Evolutionary conservation across 306 rosid genomes (phyloP).

Genomic region (Pterocarpus macrocarpus): DNA sequence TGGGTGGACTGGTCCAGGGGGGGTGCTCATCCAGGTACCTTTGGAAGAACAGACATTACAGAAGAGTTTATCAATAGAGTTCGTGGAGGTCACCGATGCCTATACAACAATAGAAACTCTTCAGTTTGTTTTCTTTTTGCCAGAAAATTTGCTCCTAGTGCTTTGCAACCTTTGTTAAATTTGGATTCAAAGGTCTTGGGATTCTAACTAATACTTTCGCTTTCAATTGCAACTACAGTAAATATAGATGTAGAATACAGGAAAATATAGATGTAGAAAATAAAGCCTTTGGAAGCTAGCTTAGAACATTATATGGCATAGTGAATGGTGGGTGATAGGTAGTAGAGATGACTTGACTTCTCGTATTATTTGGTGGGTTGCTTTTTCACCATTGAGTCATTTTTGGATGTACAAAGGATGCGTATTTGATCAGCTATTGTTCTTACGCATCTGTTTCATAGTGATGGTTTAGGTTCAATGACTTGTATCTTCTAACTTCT

Average conservation of each 20-base stretch:
- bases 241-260: conserved; percentile 31
- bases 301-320: conserved; percentile 30
- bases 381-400: conserved; percentile 20
- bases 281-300: conserved; percentile 20
- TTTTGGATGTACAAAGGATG: conserved; percentile 56
- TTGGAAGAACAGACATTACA: conserved; percentile 69
- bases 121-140: conserved; percentile 79
- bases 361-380: neutral
- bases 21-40: conserved; percentile 93
- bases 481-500: no score
- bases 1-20: conserved; percentile 99
- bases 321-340: conserved; percentile 31
- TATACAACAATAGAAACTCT: conserved; percentile 62
- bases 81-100: conserved; percentile 56
- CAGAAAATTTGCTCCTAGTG: conserved; percentile 90
- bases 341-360: conserved; percentile 25
- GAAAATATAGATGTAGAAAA: conserved; percentile 10
- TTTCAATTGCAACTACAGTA: conserved; percentile 25
- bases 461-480: neutral
- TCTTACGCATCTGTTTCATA: no score
- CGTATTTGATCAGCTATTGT: conserved; percentile 26
- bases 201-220: conserved; percentile 53
- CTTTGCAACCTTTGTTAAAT: conserved; percentile 78
- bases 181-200: conserved; percentile 66
- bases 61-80: conserved; percentile 65